Evolutionary conservation across 163 green algal genomes (phyloP).

Genomic region (Volvox carteri): DNA sequence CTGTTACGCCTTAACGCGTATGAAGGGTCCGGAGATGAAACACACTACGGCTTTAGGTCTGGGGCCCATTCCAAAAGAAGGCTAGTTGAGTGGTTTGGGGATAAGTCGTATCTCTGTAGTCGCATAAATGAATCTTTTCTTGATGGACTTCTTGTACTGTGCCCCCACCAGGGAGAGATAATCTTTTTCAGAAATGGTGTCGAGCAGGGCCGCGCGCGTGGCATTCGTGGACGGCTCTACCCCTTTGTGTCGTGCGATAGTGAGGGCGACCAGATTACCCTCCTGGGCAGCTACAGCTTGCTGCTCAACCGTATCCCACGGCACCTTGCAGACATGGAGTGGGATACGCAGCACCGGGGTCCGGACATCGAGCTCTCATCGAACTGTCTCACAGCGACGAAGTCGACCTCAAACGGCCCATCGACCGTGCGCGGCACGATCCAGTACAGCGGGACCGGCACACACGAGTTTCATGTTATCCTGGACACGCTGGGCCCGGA

Average conservation of each 20-base stretch:
- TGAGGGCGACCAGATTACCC: conserved; percentile 71
- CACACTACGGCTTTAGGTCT: no score
- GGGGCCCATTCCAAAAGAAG: no score
- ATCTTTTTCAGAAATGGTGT: conserved; percentile 79
- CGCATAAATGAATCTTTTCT: no score
- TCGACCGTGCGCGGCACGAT: conserved; percentile 75
- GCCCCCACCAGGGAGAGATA: conserved; percentile 66
- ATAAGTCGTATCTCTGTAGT: no score
- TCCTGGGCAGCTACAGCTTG: conserved; percentile 77
- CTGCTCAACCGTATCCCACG: conserved; percentile 73
- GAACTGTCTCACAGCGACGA: conserved; percentile 79
- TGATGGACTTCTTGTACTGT: no score
- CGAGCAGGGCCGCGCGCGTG: conserved; percentile 73
- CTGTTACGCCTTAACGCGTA: no score
- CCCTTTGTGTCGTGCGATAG: conserved; percentile 79
- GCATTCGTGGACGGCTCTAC: conserved; percentile 75
- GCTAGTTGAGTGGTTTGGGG: no score
- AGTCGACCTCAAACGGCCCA: conserved; percentile 63
- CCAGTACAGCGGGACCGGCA: conserved; percentile 69
- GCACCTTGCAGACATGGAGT: conserved; percentile 77
- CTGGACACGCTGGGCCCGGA: conserved; percentile 76
- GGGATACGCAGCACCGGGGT: conserved; percentile 72
- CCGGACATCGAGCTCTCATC: conserved; percentile 74
- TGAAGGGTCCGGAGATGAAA: no score
- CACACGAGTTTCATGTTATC: conserved; percentile 80